Evolutionary conservation across 2,329 filamentous ascomycete genomes (phyloP).

Genomic region (Phialophora expanda): DNA sequence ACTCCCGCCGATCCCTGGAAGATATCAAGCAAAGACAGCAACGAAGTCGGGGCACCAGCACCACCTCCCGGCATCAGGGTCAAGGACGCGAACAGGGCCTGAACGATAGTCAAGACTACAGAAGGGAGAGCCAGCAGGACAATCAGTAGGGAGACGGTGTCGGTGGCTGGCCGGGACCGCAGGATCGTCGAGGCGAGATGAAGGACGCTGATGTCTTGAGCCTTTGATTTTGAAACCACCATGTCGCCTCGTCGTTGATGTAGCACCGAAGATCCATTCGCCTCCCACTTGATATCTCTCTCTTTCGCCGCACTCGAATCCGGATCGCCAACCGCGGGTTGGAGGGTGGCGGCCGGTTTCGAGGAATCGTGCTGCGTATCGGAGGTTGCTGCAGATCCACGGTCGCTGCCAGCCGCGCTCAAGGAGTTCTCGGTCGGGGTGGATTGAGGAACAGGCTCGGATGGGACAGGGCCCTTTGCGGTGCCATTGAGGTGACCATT

Average conservation of each 20-base stretch:
- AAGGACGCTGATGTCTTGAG: constrained; percentile 74
- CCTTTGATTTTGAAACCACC: constrained; percentile 69
- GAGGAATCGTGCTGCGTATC: constrained; percentile 18
- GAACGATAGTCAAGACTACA: constrained; percentile 83
- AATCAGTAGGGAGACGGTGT: constrained; percentile 95
- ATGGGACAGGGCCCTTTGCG: constrained; percentile 50
- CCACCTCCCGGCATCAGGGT: constrained; percentile 88
- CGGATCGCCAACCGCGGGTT: constrained; percentile 16
- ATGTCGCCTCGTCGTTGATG: constrained; percentile 68
- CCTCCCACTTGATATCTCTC: constrained; percentile 26
- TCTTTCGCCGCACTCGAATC: constrained; percentile 27
- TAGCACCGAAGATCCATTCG: constrained; percentile 34
- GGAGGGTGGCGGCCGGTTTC: constrained; percentile 1
- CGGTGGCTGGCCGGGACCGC: constrained; percentile 85
- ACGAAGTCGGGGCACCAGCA: constrained; percentile 66
- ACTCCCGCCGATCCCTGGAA: constrained; percentile 86
- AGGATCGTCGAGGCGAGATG: constrained; percentile 85
- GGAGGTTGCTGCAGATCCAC: constrained; percentile 10
- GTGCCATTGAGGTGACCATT: constrained; percentile 61
- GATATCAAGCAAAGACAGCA: constrained; percentile 84
- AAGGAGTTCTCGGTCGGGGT: constrained; percentile 19
- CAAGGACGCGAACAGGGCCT: constrained; percentile 88
- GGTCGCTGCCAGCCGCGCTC: constrained; percentile 21
- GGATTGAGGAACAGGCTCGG: constrained; percentile 33
- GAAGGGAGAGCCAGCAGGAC: constrained; percentile 91